These are phyloP conservation scores for Alternaria angustiovoidea DNA, from an alignment of 2,329 filamentous ascomycete species.

Conservation along the genomic window DNA sequence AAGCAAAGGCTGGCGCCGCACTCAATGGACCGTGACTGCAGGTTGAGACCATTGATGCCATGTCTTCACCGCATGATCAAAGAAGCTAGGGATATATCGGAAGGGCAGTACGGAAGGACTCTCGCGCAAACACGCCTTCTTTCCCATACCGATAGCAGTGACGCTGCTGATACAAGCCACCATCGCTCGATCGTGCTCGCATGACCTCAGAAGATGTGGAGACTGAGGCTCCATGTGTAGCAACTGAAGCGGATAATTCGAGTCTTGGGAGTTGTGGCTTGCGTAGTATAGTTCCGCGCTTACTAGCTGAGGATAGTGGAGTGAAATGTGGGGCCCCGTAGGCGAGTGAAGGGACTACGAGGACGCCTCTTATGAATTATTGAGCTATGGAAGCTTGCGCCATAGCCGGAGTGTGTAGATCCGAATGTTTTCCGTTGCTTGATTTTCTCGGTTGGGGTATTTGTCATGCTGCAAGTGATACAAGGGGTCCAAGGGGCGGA, in stretches of 20 bases:
- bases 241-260: not conserved
- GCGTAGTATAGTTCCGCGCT: constrained; percentile 22
- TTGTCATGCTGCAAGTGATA: not conserved
- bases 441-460: not conserved
- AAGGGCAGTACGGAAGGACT: not conserved
- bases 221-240: not conserved
- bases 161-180: constrained; percentile 3
- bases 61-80: constrained; percentile 3
- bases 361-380: not conserved
- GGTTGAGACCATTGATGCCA: constrained; percentile 27
- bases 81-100: constrained; percentile 1
- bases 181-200: constrained; percentile 3
- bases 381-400: not conserved
- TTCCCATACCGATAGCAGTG: not conserved
- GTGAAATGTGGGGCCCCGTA: constrained; percentile 15
- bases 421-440: not conserved
- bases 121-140: constrained; percentile 1
- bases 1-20: constrained; percentile 44
- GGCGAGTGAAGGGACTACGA: not conserved
- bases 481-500: not conserved
- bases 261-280: not conserved
- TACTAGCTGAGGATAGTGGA: constrained; percentile 35
- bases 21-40: constrained; percentile 45
- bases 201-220: not conserved
- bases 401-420: not conserved